Evolutionary conservation across 2,329 filamentous ascomycete species (phyloP).

Genomic region (Aspergillus sp.): DNA sequence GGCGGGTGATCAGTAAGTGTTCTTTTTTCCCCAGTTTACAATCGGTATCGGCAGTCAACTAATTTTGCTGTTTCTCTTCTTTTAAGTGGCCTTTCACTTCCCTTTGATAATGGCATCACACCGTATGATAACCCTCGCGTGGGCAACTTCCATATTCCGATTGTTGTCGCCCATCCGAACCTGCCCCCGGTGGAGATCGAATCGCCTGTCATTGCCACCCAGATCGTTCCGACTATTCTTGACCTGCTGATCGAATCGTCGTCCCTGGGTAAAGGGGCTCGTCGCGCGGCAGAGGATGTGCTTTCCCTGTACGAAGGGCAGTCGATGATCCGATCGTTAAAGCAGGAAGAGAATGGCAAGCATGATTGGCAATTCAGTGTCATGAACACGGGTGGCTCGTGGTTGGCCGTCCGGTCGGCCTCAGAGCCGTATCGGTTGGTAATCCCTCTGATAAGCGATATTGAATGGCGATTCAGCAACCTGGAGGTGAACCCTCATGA

Average conservation of each 20-base stretch:
- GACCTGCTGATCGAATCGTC: slow-evolving; percentile 25
- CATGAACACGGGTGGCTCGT: slow-evolving; percentile 27
- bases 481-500: slow-evolving; percentile 19
- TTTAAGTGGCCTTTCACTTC: slow-evolving; percentile 23
- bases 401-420: slow-evolving; percentile 25
- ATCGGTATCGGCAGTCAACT: too few relatives aligned
- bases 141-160: slow-evolving; percentile 27
- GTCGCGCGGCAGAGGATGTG: slow-evolving; percentile 17
- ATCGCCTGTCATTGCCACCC: slow-evolving; percentile 19
- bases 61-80: too few relatives aligned
- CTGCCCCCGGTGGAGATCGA: slow-evolving; percentile 22
- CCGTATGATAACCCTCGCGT: slow-evolving; percentile 28
- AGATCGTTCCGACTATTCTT: slow-evolving; percentile 25
- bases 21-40: neutral
- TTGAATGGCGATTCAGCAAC: slow-evolving; percentile 28
- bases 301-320: slow-evolving; percentile 25
- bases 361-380: slow-evolving; percentile 28
- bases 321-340: slow-evolving; percentile 23
- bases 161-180: slow-evolving; percentile 27
- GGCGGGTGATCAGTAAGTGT: slow-evolving; percentile 26
- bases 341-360: slow-evolving; percentile 12
- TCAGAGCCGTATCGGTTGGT: slow-evolving; percentile 22
- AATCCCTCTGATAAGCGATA: slow-evolving; percentile 23
- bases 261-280: slow-evolving; percentile 17
- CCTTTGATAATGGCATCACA: slow-evolving; percentile 27